Evolutionary conservation across 2,329 filamentous ascomycete species (phyloP).

Genomic region (Fusarium chaquense): DNA sequence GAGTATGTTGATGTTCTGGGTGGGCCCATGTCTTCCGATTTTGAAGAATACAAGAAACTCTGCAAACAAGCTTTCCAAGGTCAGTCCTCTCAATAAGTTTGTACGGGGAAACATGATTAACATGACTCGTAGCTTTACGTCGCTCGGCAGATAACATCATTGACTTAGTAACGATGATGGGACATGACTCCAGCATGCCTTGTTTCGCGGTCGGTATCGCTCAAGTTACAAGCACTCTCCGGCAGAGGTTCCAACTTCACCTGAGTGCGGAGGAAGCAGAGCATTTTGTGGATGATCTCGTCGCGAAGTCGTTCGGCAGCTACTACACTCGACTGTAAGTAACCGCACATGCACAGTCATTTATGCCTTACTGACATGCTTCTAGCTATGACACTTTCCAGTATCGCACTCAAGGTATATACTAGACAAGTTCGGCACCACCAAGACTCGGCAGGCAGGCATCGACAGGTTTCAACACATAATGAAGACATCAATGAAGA

Average conservation of each 20-base stretch:
- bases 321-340: constrained; percentile 87
- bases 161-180: constrained; percentile 87
- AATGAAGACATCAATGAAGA: constrained; percentile 14
- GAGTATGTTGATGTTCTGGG: constrained; percentile 89
- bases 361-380: constrained; percentile 14
- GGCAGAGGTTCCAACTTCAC: constrained; percentile 84
- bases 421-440: constrained; percentile 61
- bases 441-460: constrained; percentile 12
- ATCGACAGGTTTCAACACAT: constrained; percentile 24
- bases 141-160: constrained; percentile 84
- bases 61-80: constrained; percentile 89
- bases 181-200: constrained; percentile 84
- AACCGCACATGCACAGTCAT: neutral
- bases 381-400: constrained; percentile 86
- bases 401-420: constrained; percentile 89
- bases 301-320: constrained; percentile 84
- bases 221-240: constrained; percentile 75
- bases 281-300: constrained; percentile 82
- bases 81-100: constrained; percentile 51
- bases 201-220: constrained; percentile 82
- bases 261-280: constrained; percentile 85
- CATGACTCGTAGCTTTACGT: constrained; percentile 68
- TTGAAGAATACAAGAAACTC: constrained; percentile 79
- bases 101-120: constrained; percentile 17
- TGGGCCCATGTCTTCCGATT: constrained; percentile 76